Percentiles rank a stretch among this genome's conserved stretches.
These are phyloP conservation scores for Leishmania tarentolae DNA, from an alignment of 208 protist species.

Conservation along the genomic window DNA sequence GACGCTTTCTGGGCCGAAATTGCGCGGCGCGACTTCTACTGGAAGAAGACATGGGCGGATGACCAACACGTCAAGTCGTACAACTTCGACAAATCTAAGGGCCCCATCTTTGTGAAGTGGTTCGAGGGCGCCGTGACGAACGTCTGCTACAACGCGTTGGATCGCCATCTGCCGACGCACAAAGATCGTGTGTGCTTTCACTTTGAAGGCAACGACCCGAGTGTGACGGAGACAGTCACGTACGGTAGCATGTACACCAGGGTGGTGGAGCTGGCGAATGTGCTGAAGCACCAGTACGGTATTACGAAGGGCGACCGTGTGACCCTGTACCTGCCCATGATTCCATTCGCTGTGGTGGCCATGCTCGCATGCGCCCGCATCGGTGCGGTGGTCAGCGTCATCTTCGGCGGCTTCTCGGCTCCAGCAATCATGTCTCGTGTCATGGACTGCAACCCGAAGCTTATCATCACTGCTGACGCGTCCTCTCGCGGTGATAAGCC, in stretches of 20 bases:
- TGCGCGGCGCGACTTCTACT: slow-evolving; percentile 70
- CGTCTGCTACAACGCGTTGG: slow-evolving; percentile 91
- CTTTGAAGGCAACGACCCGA: slow-evolving; percentile 87
- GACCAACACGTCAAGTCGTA: slow-evolving; percentile 61
- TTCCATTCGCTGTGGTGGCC: slow-evolving; percentile 84
- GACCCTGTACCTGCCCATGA: slow-evolving; percentile 97
- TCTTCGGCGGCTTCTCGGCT: slow-evolving; percentile 87
- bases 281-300: slow-evolving; percentile 85
- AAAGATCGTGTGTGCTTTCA: slow-evolving; percentile 84
- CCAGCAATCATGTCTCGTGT: slow-evolving; percentile 64
- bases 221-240: slow-evolving; percentile 58
- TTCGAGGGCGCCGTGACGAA: slow-evolving; percentile 83
- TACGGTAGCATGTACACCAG: slow-evolving; percentile 86
- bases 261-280: slow-evolving; percentile 89
- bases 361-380: slow-evolving; percentile 99
- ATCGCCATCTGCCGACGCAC: slow-evolving; percentile 75
- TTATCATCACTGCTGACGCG: slow-evolving; percentile 87
- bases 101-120: slow-evolving; percentile 74
- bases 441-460: slow-evolving; percentile 52
- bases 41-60: slow-evolving; percentile 60
- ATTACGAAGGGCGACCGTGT: slow-evolving; percentile 94
- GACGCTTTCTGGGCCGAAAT: slow-evolving; percentile 68
- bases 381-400: slow-evolving; percentile 85
- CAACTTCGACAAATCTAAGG: slow-evolving; percentile 82
- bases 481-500: slow-evolving; percentile 84